Evolutionary conservation across 352 stramenopile genomes (phyloP), one percentile per base, ranked within the genome.

Genomic region (Globisporangium perplexum): DNA sequence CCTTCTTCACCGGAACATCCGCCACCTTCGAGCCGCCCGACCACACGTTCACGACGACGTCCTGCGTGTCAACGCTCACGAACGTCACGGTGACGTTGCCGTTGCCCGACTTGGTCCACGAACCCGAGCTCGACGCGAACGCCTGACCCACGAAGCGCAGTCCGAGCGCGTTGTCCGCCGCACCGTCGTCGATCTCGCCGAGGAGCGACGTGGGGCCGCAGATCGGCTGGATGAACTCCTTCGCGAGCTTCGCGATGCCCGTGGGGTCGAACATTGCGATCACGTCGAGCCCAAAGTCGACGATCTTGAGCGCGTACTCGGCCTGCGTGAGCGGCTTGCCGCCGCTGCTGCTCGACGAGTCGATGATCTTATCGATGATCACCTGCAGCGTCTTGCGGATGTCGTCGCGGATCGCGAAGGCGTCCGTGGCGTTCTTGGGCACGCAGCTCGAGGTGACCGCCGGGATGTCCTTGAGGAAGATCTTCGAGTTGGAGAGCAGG

Each of bases 311-410:
- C 30, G 66, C 70, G 53, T 76, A 74, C 15, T 85, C 72, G 0
- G 55, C 72, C 5, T 59, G 63, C 1, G 61, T 66, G 1, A 79
- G 50, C 2, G 63, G 48, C 10, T 71, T 76, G 14, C 71, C 74
- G 17, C 45, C 62, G 31, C 44, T 50, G 31, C 65, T 55, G 6
- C 50, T 51, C 0, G 67, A 72, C 28, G 61, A 68, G 35, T 65
- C 64, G 31, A 84, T 77, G 14, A 88, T 55, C 45, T 77, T 65
- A 36, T 88, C 74, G 6, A 88, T 62, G 35, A 88, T 78, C 15
- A 76, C 70, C 11, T 77, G 63, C 15, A 86, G 57, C 1, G 69
- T 81, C 43, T 80, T 83, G 17, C 74, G 59, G 39, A 88, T 66
- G 14, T 66, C 46, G 50, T 85, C 74, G 7, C 79, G 76, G 17